Percentiles rank a stretch among this genome's conserved stretches.
Conservation (phyloP, 768 basidiomycete species). For the Leccinum subgranulosum region DNA sequence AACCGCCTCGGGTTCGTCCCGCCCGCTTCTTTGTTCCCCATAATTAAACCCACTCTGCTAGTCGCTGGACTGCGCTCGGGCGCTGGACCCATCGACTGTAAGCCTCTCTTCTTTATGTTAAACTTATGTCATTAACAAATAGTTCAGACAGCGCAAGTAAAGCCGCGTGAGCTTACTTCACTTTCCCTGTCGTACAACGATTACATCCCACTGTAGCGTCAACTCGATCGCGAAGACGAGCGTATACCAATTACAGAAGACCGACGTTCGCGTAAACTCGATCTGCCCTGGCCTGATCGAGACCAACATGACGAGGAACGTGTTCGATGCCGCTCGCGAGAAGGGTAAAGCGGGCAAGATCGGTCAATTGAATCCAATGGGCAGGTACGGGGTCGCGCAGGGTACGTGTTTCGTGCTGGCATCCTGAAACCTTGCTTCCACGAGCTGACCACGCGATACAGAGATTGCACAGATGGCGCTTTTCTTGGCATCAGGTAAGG, state of each 20-base stretch:
- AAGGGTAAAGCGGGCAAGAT: constrained; percentile 74
- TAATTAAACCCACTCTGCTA: constrained; percentile 33
- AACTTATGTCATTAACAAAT: constrained; percentile 12
- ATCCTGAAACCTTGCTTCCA: constrained; percentile 12
- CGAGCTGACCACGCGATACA: constrained; percentile 28
- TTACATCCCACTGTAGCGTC: constrained; percentile 49
- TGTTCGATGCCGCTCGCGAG: constrained; percentile 75
- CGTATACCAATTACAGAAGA: constrained; percentile 74
- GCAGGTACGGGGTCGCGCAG: constrained; percentile 78
- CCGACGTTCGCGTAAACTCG: constrained; percentile 83
- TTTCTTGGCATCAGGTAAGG: constrained; percentile 83
- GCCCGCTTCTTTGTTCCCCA: background rate
- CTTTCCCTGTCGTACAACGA: background rate
- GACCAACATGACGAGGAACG: constrained; percentile 82
- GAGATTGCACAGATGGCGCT: constrained; percentile 86
- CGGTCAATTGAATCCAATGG: constrained; percentile 77
- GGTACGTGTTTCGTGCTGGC: constrained; percentile 40
- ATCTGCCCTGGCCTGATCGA: constrained; percentile 93
- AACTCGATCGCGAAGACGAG: constrained; percentile 85
- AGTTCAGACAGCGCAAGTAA: constrained; percentile 84
- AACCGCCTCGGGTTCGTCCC: constrained; percentile 71
- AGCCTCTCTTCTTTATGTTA: constrained; percentile 24
- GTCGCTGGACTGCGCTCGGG: constrained; percentile 84
- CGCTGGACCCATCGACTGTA: constrained; percentile 79
- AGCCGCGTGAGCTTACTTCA: constrained; percentile 64